Evolutionary conservation across 345 rosid species (phyloP).

Genomic region (Noccaea bulbosa): DNA sequence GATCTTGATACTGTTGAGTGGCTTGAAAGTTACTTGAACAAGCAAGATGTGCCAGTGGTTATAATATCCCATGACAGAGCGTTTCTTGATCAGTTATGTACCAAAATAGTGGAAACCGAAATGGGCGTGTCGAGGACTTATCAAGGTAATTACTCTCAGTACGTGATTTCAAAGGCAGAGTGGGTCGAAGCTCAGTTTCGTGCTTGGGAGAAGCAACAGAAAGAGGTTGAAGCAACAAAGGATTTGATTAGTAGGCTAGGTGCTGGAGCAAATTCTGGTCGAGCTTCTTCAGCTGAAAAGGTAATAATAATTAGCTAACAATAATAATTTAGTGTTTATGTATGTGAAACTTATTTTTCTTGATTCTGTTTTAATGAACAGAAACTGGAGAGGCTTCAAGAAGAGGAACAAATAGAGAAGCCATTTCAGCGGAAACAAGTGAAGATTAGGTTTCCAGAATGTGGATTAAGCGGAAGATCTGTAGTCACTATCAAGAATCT

Average conservation of each 20-base stretch:
- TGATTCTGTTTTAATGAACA: slow-evolving; percentile 38
- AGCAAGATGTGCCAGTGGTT: slow-evolving; percentile 93
- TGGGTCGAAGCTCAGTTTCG: slow-evolving; percentile 72
- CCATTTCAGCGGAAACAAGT: slow-evolving; percentile 85
- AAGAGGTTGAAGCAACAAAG: slow-evolving; percentile 80
- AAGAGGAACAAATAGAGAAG: slow-evolving; percentile 73
- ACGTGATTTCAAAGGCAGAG: slow-evolving; percentile 64
- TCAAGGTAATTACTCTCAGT: slow-evolving; percentile 88
- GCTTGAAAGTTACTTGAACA: slow-evolving; percentile 85
- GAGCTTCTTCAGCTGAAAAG: slow-evolving; percentile 95
- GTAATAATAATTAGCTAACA: slow-evolving; percentile 38
- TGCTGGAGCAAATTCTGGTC: slow-evolving; percentile 85
- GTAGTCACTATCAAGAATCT: slow-evolving; percentile 71
- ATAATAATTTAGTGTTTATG: background rate
- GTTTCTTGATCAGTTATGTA: slow-evolving; percentile 91
- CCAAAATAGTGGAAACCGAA: slow-evolving; percentile 94
- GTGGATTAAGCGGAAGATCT: slow-evolving; percentile 80
- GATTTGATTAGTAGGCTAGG: slow-evolving; percentile 75
- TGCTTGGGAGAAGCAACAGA: slow-evolving; percentile 93
- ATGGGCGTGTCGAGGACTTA: slow-evolving; percentile 88
- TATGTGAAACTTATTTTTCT: slow-evolving; percentile 1
- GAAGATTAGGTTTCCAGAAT: slow-evolving; percentile 88
- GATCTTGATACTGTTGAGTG: slow-evolving; percentile 91
- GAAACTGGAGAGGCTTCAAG: slow-evolving; percentile 84
- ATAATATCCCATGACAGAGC: slow-evolving; percentile 95